Percentiles rank a stretch among this genome's conserved stretches.
These are phyloP conservation scores for Talaromyces marneffei DNA, from an alignment of 2,329 filamentous ascomycete species.

Conservation along the genomic window DNA sequence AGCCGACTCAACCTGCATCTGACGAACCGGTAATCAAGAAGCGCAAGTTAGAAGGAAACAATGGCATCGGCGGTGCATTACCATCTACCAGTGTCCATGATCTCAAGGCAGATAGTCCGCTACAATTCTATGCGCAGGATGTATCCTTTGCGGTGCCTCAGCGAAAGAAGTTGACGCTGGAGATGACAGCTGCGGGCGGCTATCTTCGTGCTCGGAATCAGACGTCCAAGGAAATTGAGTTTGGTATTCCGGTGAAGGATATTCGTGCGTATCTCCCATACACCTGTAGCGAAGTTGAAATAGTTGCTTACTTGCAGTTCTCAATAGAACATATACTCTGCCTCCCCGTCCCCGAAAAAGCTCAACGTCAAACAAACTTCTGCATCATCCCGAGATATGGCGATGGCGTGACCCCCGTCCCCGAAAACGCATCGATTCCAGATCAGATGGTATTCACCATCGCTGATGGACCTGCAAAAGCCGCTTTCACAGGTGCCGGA, in stretches of 20 bases:
- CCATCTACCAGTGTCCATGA: slow-evolving; percentile 22
- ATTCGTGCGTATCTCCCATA: slow-evolving; percentile 37
- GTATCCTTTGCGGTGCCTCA: slow-evolving; percentile 58
- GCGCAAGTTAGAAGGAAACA: slow-evolving; percentile 44
- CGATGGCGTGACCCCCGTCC: slow-evolving; percentile 44
- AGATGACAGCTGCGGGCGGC: slow-evolving; percentile 44
- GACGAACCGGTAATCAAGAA: slow-evolving; percentile 43
- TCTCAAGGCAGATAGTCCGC: slow-evolving; percentile 28
- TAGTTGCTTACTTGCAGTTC: background rate
- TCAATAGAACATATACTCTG: slow-evolving; percentile 51
- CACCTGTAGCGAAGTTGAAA: background rate
- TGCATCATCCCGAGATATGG: slow-evolving; percentile 52
- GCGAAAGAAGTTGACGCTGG: slow-evolving; percentile 58
- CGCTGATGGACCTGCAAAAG: slow-evolving; percentile 47
- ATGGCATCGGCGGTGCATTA: background rate
- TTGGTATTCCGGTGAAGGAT: slow-evolving; percentile 45
- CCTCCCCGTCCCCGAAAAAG: slow-evolving; percentile 59
- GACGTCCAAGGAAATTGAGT: slow-evolving; percentile 48
- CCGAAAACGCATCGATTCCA: slow-evolving; percentile 37
- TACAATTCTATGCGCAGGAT: slow-evolving; percentile 47
- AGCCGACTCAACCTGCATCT: slow-evolving; percentile 18
- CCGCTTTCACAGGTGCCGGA: slow-evolving; percentile 38
- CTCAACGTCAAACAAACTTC: slow-evolving; percentile 58
- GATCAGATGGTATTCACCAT: slow-evolving; percentile 59
- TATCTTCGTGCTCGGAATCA: slow-evolving; percentile 48